phyloP scores from a whole-genome alignment of 2,329 filamentous ascomycete species.

The Tolypocladium tundrense region DNA sequence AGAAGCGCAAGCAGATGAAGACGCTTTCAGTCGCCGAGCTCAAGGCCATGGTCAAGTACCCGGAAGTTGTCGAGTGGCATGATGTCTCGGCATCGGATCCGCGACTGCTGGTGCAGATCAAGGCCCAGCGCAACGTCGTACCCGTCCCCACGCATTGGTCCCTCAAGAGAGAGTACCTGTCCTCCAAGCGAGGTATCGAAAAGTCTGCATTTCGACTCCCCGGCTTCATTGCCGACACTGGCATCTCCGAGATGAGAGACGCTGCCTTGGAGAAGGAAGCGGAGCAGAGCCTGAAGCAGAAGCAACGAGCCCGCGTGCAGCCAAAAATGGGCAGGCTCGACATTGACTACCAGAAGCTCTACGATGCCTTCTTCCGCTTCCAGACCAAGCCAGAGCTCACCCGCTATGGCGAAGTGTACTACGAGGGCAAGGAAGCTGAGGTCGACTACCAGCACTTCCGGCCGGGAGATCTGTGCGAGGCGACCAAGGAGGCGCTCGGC shows the following conservation, averaged over 20 bases:
- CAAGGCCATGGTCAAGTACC: slow-evolving; percentile 82
- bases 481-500: slow-evolving; percentile 82
- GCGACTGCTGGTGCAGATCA: slow-evolving; percentile 82
- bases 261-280: slow-evolving; percentile 93
- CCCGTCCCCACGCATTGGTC: slow-evolving; percentile 93
- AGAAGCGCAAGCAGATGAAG: slow-evolving; percentile 83
- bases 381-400: slow-evolving; percentile 94
- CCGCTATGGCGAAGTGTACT: slow-evolving; percentile 96
- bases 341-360: slow-evolving; percentile 96
- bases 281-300: slow-evolving; percentile 84
- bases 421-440: slow-evolving; percentile 97
- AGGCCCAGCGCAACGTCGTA: slow-evolving; percentile 88
- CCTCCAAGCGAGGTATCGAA: slow-evolving; percentile 92
- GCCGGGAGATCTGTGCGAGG: slow-evolving; percentile 81
- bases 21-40: slow-evolving; percentile 92
- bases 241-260: slow-evolving; percentile 96
- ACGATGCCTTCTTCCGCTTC: slow-evolving; percentile 96
- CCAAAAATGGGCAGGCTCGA: slow-evolving; percentile 96
- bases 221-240: slow-evolving; percentile 94
- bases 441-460: slow-evolving; percentile 86
- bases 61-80: slow-evolving; percentile 95
- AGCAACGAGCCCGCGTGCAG: slow-evolving; percentile 85
- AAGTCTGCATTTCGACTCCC: slow-evolving; percentile 88
- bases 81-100: slow-evolving; percentile 89
- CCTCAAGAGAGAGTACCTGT: slow-evolving; percentile 91